Evolutionary conservation across 192 early-diverging fungal species (phyloP).

Genomic region (Dispira simplex): DNA sequence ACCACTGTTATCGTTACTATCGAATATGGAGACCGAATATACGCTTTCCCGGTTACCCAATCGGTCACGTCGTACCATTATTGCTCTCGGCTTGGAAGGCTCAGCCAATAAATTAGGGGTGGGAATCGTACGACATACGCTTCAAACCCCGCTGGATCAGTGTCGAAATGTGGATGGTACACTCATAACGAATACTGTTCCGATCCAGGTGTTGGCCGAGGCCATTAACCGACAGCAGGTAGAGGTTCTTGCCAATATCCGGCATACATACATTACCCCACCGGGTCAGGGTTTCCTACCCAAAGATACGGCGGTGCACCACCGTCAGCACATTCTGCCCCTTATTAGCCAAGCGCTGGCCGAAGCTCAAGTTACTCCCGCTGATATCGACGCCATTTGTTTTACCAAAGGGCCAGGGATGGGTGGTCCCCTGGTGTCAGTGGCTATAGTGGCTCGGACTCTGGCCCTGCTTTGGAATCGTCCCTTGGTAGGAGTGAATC

Average conservation of each 20-base stretch:
- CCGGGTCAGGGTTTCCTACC: constrained; percentile 93
- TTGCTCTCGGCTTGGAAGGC: constrained; percentile 70
- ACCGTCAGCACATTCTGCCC: constrained; percentile 55
- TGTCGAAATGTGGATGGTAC: constrained; percentile 12
- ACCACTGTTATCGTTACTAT: too few relatives aligned
- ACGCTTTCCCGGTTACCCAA: constrained; percentile 1
- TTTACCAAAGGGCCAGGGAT: constrained; percentile 99
- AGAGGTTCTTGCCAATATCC: constrained; percentile 70
- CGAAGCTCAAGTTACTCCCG: constrained; percentile 51
- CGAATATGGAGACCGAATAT: too few relatives aligned
- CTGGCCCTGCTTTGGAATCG: constrained; percentile 81
- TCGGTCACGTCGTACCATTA: constrained; percentile 21
- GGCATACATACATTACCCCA: constrained; percentile 92
- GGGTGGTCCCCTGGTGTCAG: constrained; percentile 86
- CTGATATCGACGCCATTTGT: constrained; percentile 82
- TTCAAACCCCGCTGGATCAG: neutral
- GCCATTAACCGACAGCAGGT: constrained; percentile 34
- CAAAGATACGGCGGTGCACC: constrained; percentile 85
- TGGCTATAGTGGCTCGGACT: constrained; percentile 86
- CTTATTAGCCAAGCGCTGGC: constrained; percentile 63
- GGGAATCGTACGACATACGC: constrained; percentile 70
- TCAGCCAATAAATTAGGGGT: constrained; percentile 97
- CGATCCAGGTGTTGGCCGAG: constrained; percentile 17
- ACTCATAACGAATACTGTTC: neutral
- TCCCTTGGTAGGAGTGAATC: constrained; percentile 91